Evolutionary conservation across 768 basidiomycete genomes (phyloP), one percentile per base, ranked within the genome.

Genomic region (Psilocybe tampanensis): DNA sequence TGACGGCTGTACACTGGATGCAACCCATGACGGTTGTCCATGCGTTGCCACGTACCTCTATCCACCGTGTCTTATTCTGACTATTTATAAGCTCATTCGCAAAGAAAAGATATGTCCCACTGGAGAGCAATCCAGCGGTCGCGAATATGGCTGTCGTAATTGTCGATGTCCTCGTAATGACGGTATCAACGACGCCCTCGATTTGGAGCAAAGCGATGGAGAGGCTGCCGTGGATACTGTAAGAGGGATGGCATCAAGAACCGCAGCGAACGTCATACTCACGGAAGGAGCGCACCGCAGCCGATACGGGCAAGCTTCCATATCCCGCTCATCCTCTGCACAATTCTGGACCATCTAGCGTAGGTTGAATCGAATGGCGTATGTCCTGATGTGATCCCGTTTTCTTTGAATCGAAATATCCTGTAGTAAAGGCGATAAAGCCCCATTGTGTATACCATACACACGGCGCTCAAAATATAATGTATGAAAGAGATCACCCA

Each of bases 161-260:
- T 4, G 52, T 54, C 18, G 52, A 59, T 29, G 58, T 59, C 8
- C 52, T 45, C 43, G 43, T 23, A n/a, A 59, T 26, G 4, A 59
- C 58, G 13, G 47, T 36, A 8, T 48, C 32, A 23, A 54, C 34
- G 41, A 59, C 58, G 44, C 52, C 52, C 41, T 54, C 42, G 11
- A 59, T 54, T 29, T 59, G 58, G 22, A 59, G 32, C 18, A 59
- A 21, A 6, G 58, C 52, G 34, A 59, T 54, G 4, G 58, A 59
- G 18, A 59, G 43, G 1, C 58, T 59, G 29, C 12, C 8, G 39
- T 17, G 17, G 18, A 33, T 26, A 13, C 13, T 12, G 41, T 2
- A 7, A 15, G 11, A n/a, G 44, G 18, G 47, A 29, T 47, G 34
- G 1, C 17, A 51, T 21, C 5, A 17, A 41, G 33, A 15, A 7